Conservation (phyloP, 2,329 filamentous ascomycete species). For the Fusarium buxicola region DNA sequence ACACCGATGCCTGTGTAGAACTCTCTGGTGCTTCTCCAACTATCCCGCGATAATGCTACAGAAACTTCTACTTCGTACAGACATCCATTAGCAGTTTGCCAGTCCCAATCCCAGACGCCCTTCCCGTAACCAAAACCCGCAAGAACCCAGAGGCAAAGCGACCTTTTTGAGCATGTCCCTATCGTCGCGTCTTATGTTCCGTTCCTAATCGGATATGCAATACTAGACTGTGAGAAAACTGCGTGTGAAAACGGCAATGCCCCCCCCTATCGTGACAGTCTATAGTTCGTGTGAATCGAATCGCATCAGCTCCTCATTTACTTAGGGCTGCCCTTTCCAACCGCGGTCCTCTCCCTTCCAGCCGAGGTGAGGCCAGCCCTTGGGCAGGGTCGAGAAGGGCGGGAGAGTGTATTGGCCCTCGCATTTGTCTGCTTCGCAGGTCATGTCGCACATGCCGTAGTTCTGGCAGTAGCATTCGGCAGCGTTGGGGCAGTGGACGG, state of each 20-base stretch:
- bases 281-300: conserved; percentile 5
- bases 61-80: conserved; percentile 33
- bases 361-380: conserved; percentile 66
- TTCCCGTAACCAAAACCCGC: conserved; percentile 28
- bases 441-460: conserved; percentile 68
- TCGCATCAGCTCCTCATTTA: not conserved
- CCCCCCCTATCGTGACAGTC: conserved; percentile 26
- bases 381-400: conserved; percentile 65
- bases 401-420: conserved; percentile 69
- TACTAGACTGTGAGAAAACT: conserved; percentile 10
- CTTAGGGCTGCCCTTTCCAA: conserved; percentile 42
- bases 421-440: conserved; percentile 61
- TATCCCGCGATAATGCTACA: conserved; percentile 28
- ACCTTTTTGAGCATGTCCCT: not conserved
- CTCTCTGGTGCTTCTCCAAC: conserved; percentile 11
- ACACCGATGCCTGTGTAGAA: not conserved
- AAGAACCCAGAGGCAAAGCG: conserved; percentile 26
- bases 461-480: conserved; percentile 74
- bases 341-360: conserved; percentile 46
- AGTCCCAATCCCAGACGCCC: conserved; percentile 38
- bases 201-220: conserved; percentile 7
- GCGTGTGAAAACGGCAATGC: conserved; percentile 7
- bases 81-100: conserved; percentile 39
- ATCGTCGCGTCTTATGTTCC: conserved; percentile 12
- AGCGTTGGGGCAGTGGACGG: conserved; percentile 70